Base-by-base conservation (phyloP, 768 basidiomycete genomes). In the Cantharellus cinnabarinus region DNA sequence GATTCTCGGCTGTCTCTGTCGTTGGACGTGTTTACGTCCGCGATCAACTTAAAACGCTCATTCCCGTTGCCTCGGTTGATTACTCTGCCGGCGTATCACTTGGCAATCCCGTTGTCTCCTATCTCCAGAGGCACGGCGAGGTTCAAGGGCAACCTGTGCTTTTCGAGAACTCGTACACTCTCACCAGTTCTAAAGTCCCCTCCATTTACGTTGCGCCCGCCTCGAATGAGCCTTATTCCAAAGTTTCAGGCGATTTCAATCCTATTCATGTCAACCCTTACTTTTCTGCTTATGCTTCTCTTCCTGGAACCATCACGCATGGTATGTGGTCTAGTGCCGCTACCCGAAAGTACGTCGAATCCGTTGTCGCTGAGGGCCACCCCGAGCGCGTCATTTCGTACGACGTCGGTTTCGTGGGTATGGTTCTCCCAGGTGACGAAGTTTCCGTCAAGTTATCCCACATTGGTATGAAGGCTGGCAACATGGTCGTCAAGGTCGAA, bases 261-360 rank as follows among this genome's bases (percentile, higher is more conserved):
- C 95, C 95, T 38, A 99, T 99, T 65, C 95, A 99, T 69, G 76
- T 95, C 70, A 97, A 99, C 71, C 94, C 95, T 0, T 98, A 98
- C 76, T 97, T 99, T 74, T 81, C 95, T 34, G 84, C 90, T 68
- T 89, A 85, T 62, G 93, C 94, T 2, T 79, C 82, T 3, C 80
- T 99, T 10, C 93, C 94, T 35, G 85, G 87, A 10, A 99, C 95
- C 5, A 98, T 99, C 67, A 97, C 95, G 2, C 95, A 98, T 66
- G 95, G 95, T 58, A 80, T 98, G 73, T 97, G 90, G 89, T 83
- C 89, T 2, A 90, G 87, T 64, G 95, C 95, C 55, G 91, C 93
- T 4, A 93, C 91, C 5, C 79, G 95, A 62, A 81, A 83, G 53
- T 91, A 83, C 66, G 80, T 98, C 60, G 95, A 99, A 72, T 93